A percentile compares a stretch with the other conserved stretches of the same genome.
Conservation (phyloP, 2,329 filamentous ascomycete species). For the Microcyclosporella mali region DNA sequence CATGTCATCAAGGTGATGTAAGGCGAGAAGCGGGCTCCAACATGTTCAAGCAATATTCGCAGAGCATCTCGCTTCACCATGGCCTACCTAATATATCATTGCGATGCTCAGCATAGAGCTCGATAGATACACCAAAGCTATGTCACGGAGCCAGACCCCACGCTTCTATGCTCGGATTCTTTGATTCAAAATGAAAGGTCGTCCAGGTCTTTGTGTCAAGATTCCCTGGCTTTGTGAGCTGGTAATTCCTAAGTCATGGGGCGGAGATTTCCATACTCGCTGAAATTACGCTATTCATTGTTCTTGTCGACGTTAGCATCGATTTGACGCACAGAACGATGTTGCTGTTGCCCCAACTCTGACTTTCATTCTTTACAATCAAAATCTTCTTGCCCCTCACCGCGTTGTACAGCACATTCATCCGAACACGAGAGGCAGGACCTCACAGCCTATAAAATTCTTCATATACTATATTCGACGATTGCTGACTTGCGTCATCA, state of each 20-base stretch:
- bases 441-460: neutral
- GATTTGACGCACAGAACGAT: neutral
- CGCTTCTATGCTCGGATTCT: no score
- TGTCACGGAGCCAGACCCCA: no score
- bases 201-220: no score
- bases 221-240: neutral
- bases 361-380: no score
- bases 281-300: neutral
- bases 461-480: neutral
- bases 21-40: no score
- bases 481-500: neutral
- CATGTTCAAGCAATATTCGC: no score
- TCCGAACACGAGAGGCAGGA: conserved; percentile 4
- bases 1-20: no score
- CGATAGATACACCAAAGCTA: no score
- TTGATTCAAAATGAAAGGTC: no score
- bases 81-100: no score
- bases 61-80: no score
- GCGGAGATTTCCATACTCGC: neutral
- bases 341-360: neutral
- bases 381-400: neutral
- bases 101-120: no score
- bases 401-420: neutral
- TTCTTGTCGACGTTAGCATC: neutral
- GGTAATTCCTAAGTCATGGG: neutral